A percentile compares a stretch with the other conserved stretches of the same genome.
phyloP scores from a whole-genome alignment of 768 basidiomycete genomes.

The Calocybe gangraenosa region DNA sequence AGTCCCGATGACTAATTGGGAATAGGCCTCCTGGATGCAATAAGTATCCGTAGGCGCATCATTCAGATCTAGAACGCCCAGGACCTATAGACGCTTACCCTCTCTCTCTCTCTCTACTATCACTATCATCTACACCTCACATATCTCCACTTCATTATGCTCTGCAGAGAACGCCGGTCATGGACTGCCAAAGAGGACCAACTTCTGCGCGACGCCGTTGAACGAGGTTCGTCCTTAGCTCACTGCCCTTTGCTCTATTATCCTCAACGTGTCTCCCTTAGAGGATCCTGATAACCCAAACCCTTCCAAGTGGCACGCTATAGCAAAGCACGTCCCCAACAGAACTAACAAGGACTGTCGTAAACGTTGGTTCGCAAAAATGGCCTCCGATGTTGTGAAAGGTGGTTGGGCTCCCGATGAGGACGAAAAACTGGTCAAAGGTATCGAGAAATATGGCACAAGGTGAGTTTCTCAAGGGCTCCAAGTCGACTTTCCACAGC shows the following conservation, averaged over 20 bases:
- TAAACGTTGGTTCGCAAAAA: conserved; percentile 61
- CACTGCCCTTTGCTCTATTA: neutral
- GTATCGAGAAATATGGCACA: conserved; percentile 53
- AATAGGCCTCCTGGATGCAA: conserved; percentile 12
- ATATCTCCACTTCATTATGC: conserved; percentile 23
- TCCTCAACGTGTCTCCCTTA: conserved; percentile 22
- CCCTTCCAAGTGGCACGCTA: conserved; percentile 60
- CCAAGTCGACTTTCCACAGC: neutral
- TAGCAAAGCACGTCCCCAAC: conserved; percentile 58
- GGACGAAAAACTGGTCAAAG: conserved; percentile 52
- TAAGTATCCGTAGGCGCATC: conserved; percentile 21
- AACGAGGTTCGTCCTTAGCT: conserved; percentile 31
- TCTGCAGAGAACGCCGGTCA: conserved; percentile 46
- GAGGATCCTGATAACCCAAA: conserved; percentile 55
- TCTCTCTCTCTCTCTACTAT: conserved; percentile 15
- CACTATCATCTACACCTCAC: conserved; percentile 1
- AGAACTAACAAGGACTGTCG: conserved; percentile 63
- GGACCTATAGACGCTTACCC: conserved; percentile 14
- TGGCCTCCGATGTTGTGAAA: conserved; percentile 59
- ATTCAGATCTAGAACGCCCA: conserved; percentile 16
- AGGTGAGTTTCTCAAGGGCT: conserved; percentile 28
- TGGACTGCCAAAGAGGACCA: conserved; percentile 52
- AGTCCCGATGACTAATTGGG: conserved; percentile 21
- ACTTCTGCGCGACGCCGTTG: conserved; percentile 46
- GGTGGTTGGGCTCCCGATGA: conserved; percentile 62